A percentile compares a stretch with the other conserved stretches of the same genome.
Evolutionary conservation across 345 rosid genomes (phyloP).

Genomic region (Trapa incisa): DNA sequence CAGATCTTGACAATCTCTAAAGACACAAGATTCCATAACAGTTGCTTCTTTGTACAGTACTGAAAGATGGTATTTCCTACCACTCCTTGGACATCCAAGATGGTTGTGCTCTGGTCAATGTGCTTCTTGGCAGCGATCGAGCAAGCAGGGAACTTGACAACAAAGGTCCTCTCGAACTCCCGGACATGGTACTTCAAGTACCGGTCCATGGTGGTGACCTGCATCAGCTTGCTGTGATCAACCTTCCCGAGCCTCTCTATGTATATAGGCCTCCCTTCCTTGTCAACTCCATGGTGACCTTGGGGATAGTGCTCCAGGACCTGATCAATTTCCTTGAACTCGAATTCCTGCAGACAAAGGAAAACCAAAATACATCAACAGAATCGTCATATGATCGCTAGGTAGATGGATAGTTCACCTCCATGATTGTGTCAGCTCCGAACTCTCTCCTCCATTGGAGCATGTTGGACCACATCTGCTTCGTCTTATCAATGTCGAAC

Average conservation of each 20-base stretch:
- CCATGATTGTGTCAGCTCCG: background rate
- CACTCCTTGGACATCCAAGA: conserved; percentile 13
- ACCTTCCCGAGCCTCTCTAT: conserved; percentile 3
- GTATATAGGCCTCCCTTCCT: background rate
- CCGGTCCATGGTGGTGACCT: background rate
- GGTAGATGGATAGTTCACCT: background rate
- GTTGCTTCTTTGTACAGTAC: too few species aligned
- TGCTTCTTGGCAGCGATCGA: conserved; percentile 1
- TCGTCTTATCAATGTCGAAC: background rate
- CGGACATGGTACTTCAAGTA: background rate
- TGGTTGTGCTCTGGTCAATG: background rate
- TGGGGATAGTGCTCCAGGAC: background rate
- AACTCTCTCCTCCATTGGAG: background rate
- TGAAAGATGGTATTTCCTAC: conserved; percentile 12
- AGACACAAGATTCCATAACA: too few species aligned
- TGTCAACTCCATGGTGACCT: conserved; percentile 1
- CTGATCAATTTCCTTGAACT: background rate
- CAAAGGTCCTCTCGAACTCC: conserved; percentile 2
- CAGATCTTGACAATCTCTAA: too few species aligned
- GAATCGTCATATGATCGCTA: background rate
- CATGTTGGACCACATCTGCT: background rate
- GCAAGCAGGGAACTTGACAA: background rate
- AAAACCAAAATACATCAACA: background rate
- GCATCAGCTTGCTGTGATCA: conserved; percentile 1
- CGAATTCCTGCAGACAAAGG: background rate